phyloP scores from a whole-genome alignment of 73 alveolate species.

The Paramecium biaurelia region DNA sequence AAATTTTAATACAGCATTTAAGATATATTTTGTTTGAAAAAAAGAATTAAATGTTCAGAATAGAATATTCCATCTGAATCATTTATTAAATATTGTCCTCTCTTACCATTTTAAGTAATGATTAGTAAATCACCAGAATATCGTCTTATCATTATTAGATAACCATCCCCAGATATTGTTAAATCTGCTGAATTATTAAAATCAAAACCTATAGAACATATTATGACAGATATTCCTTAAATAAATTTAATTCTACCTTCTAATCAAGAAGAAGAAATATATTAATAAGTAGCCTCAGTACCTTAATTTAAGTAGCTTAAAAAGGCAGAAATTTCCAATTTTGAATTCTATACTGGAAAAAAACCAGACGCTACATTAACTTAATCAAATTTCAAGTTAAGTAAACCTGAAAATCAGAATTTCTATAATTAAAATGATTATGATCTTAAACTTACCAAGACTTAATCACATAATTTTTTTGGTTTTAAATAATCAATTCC shows the following conservation, averaged over 20 bases:
- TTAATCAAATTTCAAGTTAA: background rate
- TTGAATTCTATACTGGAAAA: background rate
- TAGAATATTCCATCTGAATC: background rate
- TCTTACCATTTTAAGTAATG: background rate
- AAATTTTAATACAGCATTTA: background rate
- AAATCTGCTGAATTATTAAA: background rate
- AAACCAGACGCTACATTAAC: background rate
- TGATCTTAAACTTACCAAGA: background rate
- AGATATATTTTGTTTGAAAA: background rate
- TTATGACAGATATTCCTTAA: background rate
- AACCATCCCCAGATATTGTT: background rate
- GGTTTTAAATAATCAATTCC: background rate
- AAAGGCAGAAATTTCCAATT: background rate
- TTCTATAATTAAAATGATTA: background rate
- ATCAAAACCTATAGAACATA: background rate
- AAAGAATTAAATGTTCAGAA: background rate
- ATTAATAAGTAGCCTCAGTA: background rate
- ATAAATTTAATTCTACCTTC: background rate
- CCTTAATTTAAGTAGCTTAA: background rate
- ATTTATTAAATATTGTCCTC: conserved; percentile 4
- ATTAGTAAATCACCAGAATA: background rate
- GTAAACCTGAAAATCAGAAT: background rate
- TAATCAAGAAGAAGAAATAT: background rate
- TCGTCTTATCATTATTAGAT: background rate
- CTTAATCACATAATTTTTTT: background rate